These are phyloP conservation scores for Thuidium tamariscinum DNA, from an alignment of 225 moss, liverwort and hornwort genomes.

Conservation along the genomic window DNA sequence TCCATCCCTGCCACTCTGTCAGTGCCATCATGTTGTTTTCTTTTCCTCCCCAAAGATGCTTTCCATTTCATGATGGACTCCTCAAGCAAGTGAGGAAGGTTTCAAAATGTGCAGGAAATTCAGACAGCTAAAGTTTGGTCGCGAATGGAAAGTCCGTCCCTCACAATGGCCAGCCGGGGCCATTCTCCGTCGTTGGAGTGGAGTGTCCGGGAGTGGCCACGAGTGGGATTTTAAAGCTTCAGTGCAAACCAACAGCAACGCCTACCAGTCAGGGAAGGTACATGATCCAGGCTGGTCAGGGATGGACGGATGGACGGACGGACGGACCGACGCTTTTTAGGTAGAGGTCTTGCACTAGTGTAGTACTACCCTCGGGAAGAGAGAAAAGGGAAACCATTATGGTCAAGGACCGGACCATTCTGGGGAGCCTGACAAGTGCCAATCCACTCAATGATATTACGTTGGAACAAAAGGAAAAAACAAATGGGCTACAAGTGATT, in stretches of 20 bases:
- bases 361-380: not conserved
- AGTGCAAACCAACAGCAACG: not conserved
- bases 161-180: too few species aligned
- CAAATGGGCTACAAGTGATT: too few species aligned
- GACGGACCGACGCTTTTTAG: not conserved
- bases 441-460: not conserved
- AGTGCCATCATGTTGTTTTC: not conserved
- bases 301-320: too few species aligned
- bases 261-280: not conserved
- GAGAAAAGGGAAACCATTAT: not conserved
- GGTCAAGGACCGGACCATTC: not conserved
- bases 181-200: not conserved
- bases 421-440: not conserved
- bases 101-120: not conserved
- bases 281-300: not conserved
- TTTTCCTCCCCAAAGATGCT: too few species aligned
- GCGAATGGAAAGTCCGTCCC: not conserved
- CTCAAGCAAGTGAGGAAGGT: not conserved
- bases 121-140: not conserved
- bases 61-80: not conserved
- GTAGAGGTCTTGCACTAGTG: not conserved
- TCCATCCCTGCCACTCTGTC: too few species aligned
- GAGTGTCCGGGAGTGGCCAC: not conserved
- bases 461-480: not conserved
- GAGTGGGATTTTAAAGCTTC: not conserved